Evolutionary conservation across 441 rosid genomes (phyloP), one percentile per base, ranked within the genome.

Genomic region (Croton setiger): DNA sequence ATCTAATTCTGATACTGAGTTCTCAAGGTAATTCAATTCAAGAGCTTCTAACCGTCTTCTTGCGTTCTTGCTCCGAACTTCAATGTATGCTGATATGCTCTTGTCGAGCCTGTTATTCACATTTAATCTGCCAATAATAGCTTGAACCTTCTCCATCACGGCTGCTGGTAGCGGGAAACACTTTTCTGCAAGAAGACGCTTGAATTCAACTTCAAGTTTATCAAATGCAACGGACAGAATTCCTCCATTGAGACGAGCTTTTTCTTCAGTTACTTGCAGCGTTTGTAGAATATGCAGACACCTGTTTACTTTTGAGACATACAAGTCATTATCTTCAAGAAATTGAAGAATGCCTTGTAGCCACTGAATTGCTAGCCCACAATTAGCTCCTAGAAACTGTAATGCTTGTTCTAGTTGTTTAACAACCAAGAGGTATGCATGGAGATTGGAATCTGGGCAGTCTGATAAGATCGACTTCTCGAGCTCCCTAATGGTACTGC

Each of bases 351-450:
- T 75, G 3, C 81, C 89, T 77, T 84, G 75, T 69, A 91, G 51
- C 96, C 98, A 93, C 47, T 68, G 88, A 71, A 87, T 80, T 37
- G 92, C 92, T 43, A 93, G 83, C 77, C 72, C 63, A 67, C 96
- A 87, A 67, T 85, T 89, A 60, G 75, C 84, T 0, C 84, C 64
- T 7, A 91, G 97, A 75, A 91, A 87, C 63, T 76, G 83, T 53
- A 88, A 57, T 8, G 82, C 84, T 73, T 91, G 88, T 35, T 81
- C 93, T 31, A 93, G 86, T 64, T 70, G 81, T 67, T 73, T 85
- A 74, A 87, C 65, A 60, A 78, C 63, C 2, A 79, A 71, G 39
- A 93, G 81, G 69, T 85, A 88, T 62, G 71, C 35, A 1, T 54
- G 60, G 47, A 83, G 76, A 39, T 78, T 60, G 37, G 81, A 69